Evolutionary conservation across 768 basidiomycete genomes (phyloP).

Genomic region (Tulasnella calospora): DNA sequence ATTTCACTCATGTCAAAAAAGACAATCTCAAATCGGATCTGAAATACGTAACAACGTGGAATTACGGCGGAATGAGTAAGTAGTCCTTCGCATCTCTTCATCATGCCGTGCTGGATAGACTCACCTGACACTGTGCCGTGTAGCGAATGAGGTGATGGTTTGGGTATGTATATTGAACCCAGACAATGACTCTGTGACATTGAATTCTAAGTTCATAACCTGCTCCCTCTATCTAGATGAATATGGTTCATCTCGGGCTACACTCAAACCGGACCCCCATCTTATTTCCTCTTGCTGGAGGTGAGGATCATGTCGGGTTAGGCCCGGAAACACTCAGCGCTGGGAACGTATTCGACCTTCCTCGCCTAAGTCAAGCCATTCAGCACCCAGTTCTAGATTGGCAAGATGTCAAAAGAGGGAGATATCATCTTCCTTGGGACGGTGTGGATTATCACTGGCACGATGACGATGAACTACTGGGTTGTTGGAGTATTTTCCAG

Average conservation of each 20-base stretch:
- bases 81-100: background rate
- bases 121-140: background rate
- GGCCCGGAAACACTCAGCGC: slow-evolving; percentile 38
- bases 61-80: slow-evolving; percentile 13
- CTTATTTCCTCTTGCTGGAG: slow-evolving; percentile 52
- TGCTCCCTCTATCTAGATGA: slow-evolving; percentile 29
- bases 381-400: slow-evolving; percentile 56
- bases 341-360: slow-evolving; percentile 59
- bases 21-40: slow-evolving; percentile 11
- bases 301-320: background rate
- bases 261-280: slow-evolving; percentile 55
- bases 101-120: background rate
- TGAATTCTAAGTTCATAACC: no score
- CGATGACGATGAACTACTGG: background rate
- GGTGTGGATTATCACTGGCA: background rate
- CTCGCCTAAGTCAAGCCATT: slow-evolving; percentile 45
- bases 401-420: slow-evolving; percentile 53
- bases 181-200: no score
- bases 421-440: slow-evolving; percentile 20
- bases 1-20: background rate
- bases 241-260: slow-evolving; percentile 55
- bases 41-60: slow-evolving; percentile 12
- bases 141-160: background rate
- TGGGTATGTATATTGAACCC: background rate
- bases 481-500: slow-evolving; percentile 2